Evolutionary conservation across 305 asterid genomes (phyloP).

Genomic region (Fraxinus ornus): DNA sequence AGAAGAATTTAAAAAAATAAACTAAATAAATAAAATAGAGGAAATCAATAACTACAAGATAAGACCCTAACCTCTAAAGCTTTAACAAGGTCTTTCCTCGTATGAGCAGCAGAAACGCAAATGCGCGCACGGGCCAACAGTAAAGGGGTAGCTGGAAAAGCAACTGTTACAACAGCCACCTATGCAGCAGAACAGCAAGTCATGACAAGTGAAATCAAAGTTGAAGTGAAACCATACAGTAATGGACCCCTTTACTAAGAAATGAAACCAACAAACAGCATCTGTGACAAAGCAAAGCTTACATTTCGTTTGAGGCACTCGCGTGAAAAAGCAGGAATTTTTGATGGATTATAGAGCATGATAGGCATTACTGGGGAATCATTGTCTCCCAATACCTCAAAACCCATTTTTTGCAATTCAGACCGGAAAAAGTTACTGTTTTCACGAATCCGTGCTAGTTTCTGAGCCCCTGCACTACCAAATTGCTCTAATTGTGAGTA

Average conservation of each 20-base stretch:
- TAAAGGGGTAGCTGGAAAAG: conserved; percentile 96
- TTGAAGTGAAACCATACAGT: background rate
- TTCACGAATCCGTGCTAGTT: too few species aligned
- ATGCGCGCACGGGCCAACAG: conserved; percentile 85
- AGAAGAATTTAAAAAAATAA: too few species aligned
- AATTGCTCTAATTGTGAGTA: too few species aligned
- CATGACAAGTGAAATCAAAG: background rate
- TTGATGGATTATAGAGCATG: too few species aligned
- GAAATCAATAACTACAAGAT: background rate
- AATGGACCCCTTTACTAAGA: too few species aligned
- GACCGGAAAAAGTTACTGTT: too few species aligned
- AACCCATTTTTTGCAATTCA: too few species aligned
- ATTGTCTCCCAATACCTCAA: too few species aligned
- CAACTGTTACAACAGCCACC: conserved; percentile 87
- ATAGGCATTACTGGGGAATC: too few species aligned
- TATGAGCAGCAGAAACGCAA: conserved; percentile 91
- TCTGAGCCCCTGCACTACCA: too few species aligned
- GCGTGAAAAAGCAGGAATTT: conserved; percentile 36
- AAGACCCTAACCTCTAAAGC: conserved; percentile 65
- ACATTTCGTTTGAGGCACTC: conserved; percentile 88
- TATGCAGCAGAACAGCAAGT: conserved; percentile 12
- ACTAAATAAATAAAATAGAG: too few species aligned
- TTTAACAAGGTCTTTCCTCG: conserved; percentile 80
- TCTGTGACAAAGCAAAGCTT: background rate
- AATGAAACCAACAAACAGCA: background rate